Base-by-base conservation (phyloP, 2,329 filamentous ascomycete species). In the Gnomoniopsis smithogilvyi region DNA sequence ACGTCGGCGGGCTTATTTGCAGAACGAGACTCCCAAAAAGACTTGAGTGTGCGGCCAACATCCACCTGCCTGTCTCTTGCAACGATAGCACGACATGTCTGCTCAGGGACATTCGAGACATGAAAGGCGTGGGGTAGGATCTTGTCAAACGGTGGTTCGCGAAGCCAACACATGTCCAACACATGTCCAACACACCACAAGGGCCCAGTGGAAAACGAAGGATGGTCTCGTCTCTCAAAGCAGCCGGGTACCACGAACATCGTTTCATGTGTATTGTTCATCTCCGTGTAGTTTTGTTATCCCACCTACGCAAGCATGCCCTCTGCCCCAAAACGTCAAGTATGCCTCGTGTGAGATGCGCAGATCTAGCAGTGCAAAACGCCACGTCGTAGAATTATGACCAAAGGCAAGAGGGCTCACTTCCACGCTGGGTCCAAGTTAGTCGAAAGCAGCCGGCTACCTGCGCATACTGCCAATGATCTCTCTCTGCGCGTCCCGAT, bases 401-500 rank as follows among this genome's bases (percentile, higher is more conserved):
- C 45, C 45, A 21, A 45, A 45, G 15, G 36, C 24, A 17, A 7
- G 21, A 56, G 24, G 17, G 15, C 17, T 33, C 21, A 51, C 22
- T 19, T 30, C n/a, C 43, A 50, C 34, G 22, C 21, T 34, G n/a
- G 4, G 11, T 38, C 38, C 54, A 50, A 34, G 24, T 17, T 6
- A 22, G 21, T 36, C 49, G 34, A 22, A 24, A n/a, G 26, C 22
- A 14, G 17, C n/a, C n/a, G 45, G 30, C 43, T 46, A 79, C 69
- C 74, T 73, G 68, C 70, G 74, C 78, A 83, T 85, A 69, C 81
- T 84, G 26, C 81, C 81, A 62, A 98, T 96, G 77, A 97, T 88
- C 77, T 97, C 94, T 68, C 87, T 82, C 74, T 98, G 95, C 59
- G 91, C 87, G 67, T 92, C 91, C 63, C 90, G 84, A 65, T 97